Base-by-base conservation (phyloP, 2,329 filamentous ascomycete genomes). In the Botrytis tulipae region DNA sequence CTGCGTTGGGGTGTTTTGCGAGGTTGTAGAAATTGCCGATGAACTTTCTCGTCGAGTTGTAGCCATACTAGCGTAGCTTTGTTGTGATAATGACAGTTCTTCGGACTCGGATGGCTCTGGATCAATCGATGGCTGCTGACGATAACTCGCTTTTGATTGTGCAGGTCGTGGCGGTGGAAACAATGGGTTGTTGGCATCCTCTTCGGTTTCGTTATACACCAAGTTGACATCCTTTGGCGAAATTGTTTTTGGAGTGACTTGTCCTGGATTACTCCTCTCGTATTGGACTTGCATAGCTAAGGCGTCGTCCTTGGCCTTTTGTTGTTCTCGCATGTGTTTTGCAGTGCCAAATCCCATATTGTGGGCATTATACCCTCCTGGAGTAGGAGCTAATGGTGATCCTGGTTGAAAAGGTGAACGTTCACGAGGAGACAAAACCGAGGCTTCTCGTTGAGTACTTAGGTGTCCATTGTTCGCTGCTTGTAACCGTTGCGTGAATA, bases 221-320 rank as follows among this genome's bases (percentile, higher is more conserved):
- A 98, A 84, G 74, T 97, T 84, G 1, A 95, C 93, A 79, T 98
- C 95, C 83, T 97, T 97, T 37, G 95, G 96, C 1, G 95, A 98
- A 65, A 99, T 97, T 0, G 95, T 97, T 82, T 93, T 93, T 1
- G 89, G 87, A n/a, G 91, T 87, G 0, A 86, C 87, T 9, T 86
- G 76, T 46, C 77, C 76, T 82, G 77, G 79, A 37, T 80, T 80
- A 40, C 75, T 73, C 62, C 77, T 78, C 1, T 85, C 84, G 63
- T 86, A 77, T 51, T 84, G 82, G 59, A 80, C 78, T 82, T 42
- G 83, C 77, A 77, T 80, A 78, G 76, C 83, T 79, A 73, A 81
- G 76, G 86, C 87, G 74, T 91, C 90, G 60, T 88, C 87, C 78
- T 89, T 86, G 9, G 87, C 86, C 79, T 90, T 90, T 73, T 84